Conservation (phyloP, 2,329 filamentous ascomycete species). For the Alternaria panax region DNA sequence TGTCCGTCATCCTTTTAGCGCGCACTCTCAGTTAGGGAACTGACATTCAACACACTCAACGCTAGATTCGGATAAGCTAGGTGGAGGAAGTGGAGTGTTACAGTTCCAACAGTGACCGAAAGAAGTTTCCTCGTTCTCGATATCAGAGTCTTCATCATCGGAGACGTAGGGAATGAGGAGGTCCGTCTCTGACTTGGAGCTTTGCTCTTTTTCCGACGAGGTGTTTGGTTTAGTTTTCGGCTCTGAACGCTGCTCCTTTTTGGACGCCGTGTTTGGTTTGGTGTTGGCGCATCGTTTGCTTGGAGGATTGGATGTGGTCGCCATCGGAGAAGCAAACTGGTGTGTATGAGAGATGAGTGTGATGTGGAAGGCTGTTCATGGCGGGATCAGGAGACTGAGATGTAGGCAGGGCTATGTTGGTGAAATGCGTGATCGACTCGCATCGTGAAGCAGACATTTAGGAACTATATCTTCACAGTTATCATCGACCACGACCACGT, state of each 20-base stretch:
- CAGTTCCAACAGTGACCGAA: conserved; percentile 16
- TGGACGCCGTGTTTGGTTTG: not conserved
- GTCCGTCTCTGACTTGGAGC: not conserved
- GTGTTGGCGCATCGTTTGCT: not conserved
- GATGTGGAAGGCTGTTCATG: not conserved
- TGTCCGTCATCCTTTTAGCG: not conserved
- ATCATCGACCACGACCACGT: not conserved
- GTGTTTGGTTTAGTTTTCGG: not conserved
- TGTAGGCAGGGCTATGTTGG: not conserved
- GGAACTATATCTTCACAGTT: not conserved
- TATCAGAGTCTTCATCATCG: not conserved
- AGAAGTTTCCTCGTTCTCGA: not conserved
- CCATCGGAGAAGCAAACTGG: not conserved
- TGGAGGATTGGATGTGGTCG: not conserved
- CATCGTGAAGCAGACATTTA: not conserved
- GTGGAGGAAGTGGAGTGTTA: not conserved
- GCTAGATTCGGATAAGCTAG: not conserved
- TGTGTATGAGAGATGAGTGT: not conserved
- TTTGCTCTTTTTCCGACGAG: not conserved
- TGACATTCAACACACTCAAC: conserved; percentile 7
- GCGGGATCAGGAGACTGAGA: not conserved
- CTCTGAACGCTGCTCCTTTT: not conserved
- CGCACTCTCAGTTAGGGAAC: conserved; percentile 3
- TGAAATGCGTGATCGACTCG: not conserved
- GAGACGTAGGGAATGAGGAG: not conserved